Evolutionary conservation across 164 flowering plant genomes (phyloP).

Genomic region (Liriodendron chinense): DNA sequence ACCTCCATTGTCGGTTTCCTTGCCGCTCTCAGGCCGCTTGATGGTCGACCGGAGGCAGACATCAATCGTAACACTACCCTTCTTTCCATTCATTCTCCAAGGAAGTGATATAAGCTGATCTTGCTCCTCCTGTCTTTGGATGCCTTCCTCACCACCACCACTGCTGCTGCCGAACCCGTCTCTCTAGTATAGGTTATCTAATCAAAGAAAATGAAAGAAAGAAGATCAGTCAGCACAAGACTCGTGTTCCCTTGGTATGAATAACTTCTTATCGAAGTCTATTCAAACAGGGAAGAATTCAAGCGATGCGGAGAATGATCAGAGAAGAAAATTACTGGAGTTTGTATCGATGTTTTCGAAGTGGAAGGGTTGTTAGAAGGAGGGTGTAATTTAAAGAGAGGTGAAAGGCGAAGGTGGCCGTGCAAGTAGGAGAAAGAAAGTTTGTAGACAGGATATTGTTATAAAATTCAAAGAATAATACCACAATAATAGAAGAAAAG

Average conservation of each 20-base stretch:
- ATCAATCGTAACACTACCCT: constrained; percentile 33
- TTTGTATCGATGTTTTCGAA: neutral
- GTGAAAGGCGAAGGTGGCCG: constrained; percentile 17
- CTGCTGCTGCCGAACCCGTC: neutral
- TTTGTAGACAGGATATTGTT: constrained; percentile 28
- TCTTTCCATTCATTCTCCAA: constrained; percentile 66
- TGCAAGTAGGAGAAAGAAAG: constrained; percentile 42
- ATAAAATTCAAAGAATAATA: constrained; percentile 27
- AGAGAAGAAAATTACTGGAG: neutral
- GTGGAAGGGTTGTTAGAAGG: neutral
- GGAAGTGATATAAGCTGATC: neutral
- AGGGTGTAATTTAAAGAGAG: constrained; percentile 29
- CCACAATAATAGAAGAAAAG: constrained; percentile 37
- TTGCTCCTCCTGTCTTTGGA: neutral
- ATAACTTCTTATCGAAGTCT: neutral
- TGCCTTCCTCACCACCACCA: neutral
- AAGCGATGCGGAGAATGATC: neutral
- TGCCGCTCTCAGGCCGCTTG: constrained; percentile 5
- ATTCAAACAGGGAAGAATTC: neutral
- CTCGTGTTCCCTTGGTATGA: too few species aligned
- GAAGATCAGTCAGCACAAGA: neutral
- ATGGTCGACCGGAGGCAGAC: constrained; percentile 1
- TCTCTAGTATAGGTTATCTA: neutral
- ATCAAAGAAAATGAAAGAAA: neutral
- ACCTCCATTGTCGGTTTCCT: constrained; percentile 15